Base-by-base conservation (phyloP, 257 asterid species). In the Ligustrum vulgare region DNA sequence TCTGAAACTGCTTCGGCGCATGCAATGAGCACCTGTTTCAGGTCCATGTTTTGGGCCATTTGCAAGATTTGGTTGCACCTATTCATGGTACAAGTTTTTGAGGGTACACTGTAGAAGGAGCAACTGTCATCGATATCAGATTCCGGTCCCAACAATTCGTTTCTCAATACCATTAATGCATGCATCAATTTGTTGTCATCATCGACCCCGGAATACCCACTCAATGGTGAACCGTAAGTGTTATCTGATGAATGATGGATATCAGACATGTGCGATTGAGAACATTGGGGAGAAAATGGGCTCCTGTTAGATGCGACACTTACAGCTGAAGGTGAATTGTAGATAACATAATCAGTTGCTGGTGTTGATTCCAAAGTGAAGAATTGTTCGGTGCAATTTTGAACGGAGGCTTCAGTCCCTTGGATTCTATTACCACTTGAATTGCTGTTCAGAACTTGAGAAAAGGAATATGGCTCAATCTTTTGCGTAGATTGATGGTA, bases 341-440 rank as follows among this genome's bases (percentile, higher is more conserved):
- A 86, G 70, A 69, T 41, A 41, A 41, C 62, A 41, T 67, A 88
- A 33, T 79, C 88, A 22, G 83, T 33, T 9, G 82, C 89, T 11
- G 99, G 96, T 2, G 90, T 80, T 18, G 99, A 95, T 49, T 95
- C 98, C 65, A 95, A 81, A 65, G 98, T 93, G 86, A 84, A 91
- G 77, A 88, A 93, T 37, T 87, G 90, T 25, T 88, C 95, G 12
- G 80, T 72, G 82, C 49, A 71, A 28, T 89, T 58, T 77, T 86
- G 88, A 73, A 84, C 86, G 34, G 92, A 84, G 64, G 80, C 84
- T 58, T 85, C 92, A 47, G 81, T 71, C 35, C 89, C 94, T 54
- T 76, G 89, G 83, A 86, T 86, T 84, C 84, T 78, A 73, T 75
- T 78, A 69, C 77, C 77, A 6, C 85, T 73, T 51, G 86, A 75